These are phyloP conservation scores for Chaetomium tenue DNA, from an alignment of 495 filamentous ascomycete species.

Conservation along the genomic window DNA sequence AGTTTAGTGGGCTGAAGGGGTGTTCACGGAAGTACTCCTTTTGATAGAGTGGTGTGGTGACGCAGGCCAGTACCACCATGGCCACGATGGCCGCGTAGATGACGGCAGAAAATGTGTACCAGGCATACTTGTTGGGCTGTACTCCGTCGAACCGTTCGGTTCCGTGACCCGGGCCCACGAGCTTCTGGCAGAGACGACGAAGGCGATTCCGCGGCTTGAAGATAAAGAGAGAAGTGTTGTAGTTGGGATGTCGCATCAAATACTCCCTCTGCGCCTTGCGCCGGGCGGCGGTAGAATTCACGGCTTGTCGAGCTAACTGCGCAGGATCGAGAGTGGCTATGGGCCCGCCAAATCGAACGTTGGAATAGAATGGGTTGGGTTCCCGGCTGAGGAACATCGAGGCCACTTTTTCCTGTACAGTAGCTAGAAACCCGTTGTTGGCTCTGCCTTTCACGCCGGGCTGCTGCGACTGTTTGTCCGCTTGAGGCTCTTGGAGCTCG, in stretches of 20 bases:
- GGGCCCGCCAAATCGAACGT: constrained; percentile 65
- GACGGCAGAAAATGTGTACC: constrained; percentile 90
- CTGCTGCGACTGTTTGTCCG: constrained; percentile 38
- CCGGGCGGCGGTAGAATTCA: constrained; percentile 74
- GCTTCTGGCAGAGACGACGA: constrained; percentile 77
- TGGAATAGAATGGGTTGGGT: constrained; percentile 94
- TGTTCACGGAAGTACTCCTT: constrained; percentile 69
- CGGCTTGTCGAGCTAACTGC: constrained; percentile 84
- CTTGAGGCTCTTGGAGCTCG: constrained; percentile 42
- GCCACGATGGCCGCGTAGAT: constrained; percentile 93
- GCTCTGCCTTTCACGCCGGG: constrained; percentile 31
- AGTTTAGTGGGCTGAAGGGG: constrained; percentile 58
- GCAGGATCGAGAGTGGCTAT: constrained; percentile 78
- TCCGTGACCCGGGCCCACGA: constrained; percentile 90
- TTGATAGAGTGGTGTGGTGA: constrained; percentile 93
- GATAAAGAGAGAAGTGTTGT: constrained; percentile 89
- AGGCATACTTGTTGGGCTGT: constrained; percentile 78
- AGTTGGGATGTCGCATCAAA: constrained; percentile 78
- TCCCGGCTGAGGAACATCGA: constrained; percentile 61
- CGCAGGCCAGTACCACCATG: constrained; percentile 93
- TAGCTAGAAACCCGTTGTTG: constrained; percentile 55
- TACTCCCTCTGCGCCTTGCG: constrained; percentile 89
- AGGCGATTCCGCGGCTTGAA: constrained; percentile 75
- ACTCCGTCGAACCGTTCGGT: constrained; percentile 81
- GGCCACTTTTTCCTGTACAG: constrained; percentile 56